Evolutionary conservation across 192 early-diverging fungal species (phyloP).

Genomic region (Coemansia interrupta): DNA sequence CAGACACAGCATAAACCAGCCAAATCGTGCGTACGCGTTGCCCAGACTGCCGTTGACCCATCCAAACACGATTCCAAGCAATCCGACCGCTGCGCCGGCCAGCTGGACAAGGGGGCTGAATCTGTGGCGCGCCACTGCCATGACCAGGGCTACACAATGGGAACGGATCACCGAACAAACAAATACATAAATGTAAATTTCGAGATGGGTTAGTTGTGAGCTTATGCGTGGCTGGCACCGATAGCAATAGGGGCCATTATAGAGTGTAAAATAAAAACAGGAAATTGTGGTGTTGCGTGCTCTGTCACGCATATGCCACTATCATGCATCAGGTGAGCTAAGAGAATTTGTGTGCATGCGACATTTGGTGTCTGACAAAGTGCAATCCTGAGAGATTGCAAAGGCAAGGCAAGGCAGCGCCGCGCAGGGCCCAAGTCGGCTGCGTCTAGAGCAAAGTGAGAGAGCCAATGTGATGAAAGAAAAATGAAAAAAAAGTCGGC

Average conservation of each 20-base stretch:
- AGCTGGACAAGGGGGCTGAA: conserved; percentile 58
- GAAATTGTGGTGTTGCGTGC: neutral
- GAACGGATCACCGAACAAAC: neutral
- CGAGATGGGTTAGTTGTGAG: conserved; percentile 1
- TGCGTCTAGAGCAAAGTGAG: no score
- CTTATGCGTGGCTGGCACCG: conserved; percentile 4
- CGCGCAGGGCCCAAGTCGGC: no score
- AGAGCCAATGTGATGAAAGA: no score
- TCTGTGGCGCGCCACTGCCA: conserved; percentile 52
- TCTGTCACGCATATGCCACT: neutral
- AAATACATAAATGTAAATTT: neutral
- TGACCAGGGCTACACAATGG: conserved; percentile 46
- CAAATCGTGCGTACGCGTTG: conserved; percentile 59
- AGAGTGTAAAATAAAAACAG: neutral
- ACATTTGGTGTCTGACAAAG: no score
- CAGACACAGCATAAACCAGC: conserved; percentile 53
- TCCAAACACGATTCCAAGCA: conserved; percentile 58
- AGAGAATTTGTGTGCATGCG: no score
- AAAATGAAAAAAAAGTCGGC: no score
- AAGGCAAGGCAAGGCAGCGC: no score
- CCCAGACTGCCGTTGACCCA: conserved; percentile 55
- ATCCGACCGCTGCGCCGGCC: conserved; percentile 41
- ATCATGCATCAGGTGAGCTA: no score
- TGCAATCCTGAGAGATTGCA: no score
- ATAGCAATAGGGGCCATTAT: neutral